phyloP scores from a whole-genome alignment of 192 early-diverging fungal genomes.

The Backusella tuberculispora region DNA sequence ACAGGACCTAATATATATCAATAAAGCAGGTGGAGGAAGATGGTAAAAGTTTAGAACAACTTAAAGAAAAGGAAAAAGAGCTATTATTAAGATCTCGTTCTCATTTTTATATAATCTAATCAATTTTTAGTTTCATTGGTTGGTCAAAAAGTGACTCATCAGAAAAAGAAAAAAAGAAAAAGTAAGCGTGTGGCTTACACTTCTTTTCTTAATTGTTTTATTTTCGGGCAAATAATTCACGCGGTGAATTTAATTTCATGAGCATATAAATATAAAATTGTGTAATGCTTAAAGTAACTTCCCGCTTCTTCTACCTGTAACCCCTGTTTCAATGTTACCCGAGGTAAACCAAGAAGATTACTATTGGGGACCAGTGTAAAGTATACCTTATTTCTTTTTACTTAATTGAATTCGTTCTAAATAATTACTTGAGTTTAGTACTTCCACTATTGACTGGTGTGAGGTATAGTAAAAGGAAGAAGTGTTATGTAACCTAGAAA shows the following conservation, averaged over 20 bases:
- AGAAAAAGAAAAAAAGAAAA: background rate
- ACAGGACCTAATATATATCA: background rate
- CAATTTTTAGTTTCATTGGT: constrained; percentile 9
- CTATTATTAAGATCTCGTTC: background rate
- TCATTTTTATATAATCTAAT: constrained; percentile 8
- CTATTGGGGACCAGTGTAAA: constrained; percentile 30
- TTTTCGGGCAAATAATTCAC: background rate
- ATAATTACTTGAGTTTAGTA: constrained; percentile 24
- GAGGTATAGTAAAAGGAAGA: constrained; percentile 54
- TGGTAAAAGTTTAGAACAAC: background rate
- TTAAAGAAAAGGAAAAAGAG: background rate
- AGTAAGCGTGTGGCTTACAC: constrained; percentile 1
- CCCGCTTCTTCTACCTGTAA: background rate
- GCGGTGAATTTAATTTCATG: constrained; percentile 2
- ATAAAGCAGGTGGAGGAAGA: background rate
- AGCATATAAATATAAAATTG: constrained; percentile 9
- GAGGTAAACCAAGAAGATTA: constrained; percentile 15
- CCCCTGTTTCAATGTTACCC: background rate
- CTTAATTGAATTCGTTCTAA: background rate
- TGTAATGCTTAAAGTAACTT: constrained; percentile 11
- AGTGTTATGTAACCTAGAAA: background rate
- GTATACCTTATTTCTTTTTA: background rate
- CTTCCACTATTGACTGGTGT: constrained; percentile 76
- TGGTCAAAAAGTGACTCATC: background rate
- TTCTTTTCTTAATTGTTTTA: background rate